Conservation (phyloP, 2,329 filamentous ascomycete genomes). For the Diatrype stigma region DNA sequence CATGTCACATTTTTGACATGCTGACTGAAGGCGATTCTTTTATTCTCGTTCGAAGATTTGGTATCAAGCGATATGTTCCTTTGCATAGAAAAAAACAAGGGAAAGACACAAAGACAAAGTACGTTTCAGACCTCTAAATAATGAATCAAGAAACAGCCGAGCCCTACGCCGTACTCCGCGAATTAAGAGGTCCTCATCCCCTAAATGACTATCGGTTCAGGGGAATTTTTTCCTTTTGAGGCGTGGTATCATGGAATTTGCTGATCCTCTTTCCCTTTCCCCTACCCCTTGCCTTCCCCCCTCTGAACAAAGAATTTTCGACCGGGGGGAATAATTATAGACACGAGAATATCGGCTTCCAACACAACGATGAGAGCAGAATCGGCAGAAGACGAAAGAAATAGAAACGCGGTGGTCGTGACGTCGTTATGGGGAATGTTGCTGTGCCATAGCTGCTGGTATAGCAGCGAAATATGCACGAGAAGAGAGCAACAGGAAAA, state of each 20-base stretch:
- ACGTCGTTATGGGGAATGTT: constrained; percentile 19
- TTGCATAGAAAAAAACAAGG: constrained; percentile 7
- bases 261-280: constrained; percentile 1
- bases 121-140: background rate
- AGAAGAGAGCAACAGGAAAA: background rate
- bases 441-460: background rate
- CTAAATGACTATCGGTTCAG: background rate
- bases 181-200: too few relatives aligned
- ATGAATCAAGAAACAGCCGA: too few relatives aligned
- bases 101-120: constrained; percentile 2
- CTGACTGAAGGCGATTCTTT: too few relatives aligned
- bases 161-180: too few relatives aligned
- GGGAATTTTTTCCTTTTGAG: background rate
- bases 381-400: background rate
- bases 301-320: too few relatives aligned
- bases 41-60: too few relatives aligned
- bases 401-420: constrained; percentile 16
- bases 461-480: background rate
- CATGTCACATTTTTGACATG: too few relatives aligned
- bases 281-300: constrained; percentile 2
- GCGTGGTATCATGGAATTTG: background rate
- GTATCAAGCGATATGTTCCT: too few relatives aligned
- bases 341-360: too few relatives aligned
- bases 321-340: too few relatives aligned
- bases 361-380: background rate